These are phyloP conservation scores for Gossypium anomalum DNA, from an alignment of 345 rosid genomes.

Conservation along the genomic window DNA sequence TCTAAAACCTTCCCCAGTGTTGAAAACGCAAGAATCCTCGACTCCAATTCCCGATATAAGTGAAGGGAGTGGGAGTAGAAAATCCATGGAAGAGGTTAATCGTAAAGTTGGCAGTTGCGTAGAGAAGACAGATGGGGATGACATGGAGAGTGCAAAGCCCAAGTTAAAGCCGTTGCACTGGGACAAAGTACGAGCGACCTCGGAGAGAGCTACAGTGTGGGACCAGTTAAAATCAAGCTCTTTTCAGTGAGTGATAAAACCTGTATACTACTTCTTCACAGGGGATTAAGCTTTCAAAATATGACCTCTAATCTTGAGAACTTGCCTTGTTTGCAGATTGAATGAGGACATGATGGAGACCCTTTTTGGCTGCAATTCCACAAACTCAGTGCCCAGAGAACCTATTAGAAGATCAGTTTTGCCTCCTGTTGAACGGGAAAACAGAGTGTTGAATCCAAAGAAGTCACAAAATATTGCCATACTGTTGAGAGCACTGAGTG, in stretches of 20 bases:
- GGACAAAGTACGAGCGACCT: slow-evolving; percentile 98
- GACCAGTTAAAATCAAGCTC: slow-evolving; percentile 95
- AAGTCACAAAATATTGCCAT: slow-evolving; percentile 98
- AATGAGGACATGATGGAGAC: slow-evolving; percentile 98
- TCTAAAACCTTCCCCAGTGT: slow-evolving; percentile 24
- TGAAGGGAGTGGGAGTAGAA: slow-evolving; percentile 22
- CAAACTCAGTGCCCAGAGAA: slow-evolving; percentile 59
- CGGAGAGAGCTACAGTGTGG: slow-evolving; percentile 98
- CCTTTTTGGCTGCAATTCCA: slow-evolving; percentile 80
- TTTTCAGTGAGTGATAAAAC: slow-evolving; percentile 66
- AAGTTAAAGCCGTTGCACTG: slow-evolving; percentile 90
- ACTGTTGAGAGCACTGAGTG: slow-evolving; percentile 85
- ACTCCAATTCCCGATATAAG: slow-evolving; percentile 40
- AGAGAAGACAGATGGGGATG: slow-evolving; percentile 59
- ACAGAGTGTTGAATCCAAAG: slow-evolving; percentile 94
- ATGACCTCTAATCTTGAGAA: not conserved
- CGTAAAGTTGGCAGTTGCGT: slow-evolving; percentile 30
- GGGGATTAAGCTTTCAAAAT: not conserved
- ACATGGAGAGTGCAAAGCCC: slow-evolving; percentile 65
- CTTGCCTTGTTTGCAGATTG: slow-evolving; percentile 36
- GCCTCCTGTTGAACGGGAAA: slow-evolving; percentile 64
- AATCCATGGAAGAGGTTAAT: slow-evolving; percentile 34
- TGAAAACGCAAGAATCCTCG: slow-evolving; percentile 32
- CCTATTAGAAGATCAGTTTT: slow-evolving; percentile 57
- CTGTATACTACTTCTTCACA: not conserved